Base-by-base conservation (phyloP, 192 early-diverging fungal genomes). In the Cladochytrium replicatum region DNA sequence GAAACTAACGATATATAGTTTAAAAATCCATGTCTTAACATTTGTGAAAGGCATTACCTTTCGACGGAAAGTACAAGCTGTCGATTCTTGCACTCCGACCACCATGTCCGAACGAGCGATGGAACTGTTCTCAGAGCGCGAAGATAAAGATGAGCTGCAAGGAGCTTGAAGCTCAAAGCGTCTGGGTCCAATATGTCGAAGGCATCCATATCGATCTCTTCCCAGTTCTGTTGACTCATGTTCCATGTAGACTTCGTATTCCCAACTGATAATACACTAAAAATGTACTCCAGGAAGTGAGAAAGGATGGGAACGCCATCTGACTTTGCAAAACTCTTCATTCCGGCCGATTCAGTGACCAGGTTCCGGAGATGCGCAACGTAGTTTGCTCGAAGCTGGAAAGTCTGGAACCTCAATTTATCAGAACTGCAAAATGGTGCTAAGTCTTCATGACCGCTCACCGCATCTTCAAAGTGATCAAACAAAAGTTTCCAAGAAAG, bases 141-240 rank as follows among this genome's bases (percentile, higher is more conserved):
- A 55, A 74, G 84, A 49, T 88, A 89, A 8, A 88, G 15, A 61
- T 91, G 86, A 0, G 81, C 76, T n/a, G 75, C 75, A 2, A 91
- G 60, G 1, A 90, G 47, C 5, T 67, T 59, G 60, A 85, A 74
- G 8, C 74, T 23, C 4, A 13, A 8, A 63, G 46, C 6, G 5
- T 8, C 32, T 27, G 49, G 55, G 27, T 38, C 46, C 5, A 57
- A 58, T 8, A 43, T 23, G 8, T 57, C 46, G 44, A 62, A 74
- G 66, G 77, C 77, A 44, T 74, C 65, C 7, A 86, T 55, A 17
- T 84, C 74, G 46, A 81, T 78, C 15, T 67, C 65, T 13, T 71
- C 66, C 15, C 86, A 66, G 28, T 82, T 77, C 84, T 84, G 89
- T 17, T 65, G 63, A 19, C 72, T 55, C 25, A 86, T 51, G 58